Conservation (phyloP, 352 stramenopile genomes). For the Globisporangium camurandrum region DNA sequence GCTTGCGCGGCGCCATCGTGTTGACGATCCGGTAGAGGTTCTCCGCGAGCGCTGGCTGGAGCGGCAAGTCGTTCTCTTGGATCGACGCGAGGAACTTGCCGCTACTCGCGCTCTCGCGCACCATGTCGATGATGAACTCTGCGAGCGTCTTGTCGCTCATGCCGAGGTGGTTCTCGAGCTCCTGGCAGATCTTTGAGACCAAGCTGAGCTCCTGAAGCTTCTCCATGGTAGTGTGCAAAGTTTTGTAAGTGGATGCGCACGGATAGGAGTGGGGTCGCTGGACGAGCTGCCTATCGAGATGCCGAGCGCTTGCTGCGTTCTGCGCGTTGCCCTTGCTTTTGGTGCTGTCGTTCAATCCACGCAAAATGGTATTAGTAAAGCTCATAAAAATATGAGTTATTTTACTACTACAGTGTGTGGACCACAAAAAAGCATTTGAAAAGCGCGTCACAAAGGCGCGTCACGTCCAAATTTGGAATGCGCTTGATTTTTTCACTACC, state of each 20-base stretch:
- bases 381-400: too few species aligned
- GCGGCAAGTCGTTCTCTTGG: constrained; percentile 53
- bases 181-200: constrained; percentile 84
- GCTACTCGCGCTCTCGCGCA: constrained; percentile 66
- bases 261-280: too few species aligned
- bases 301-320: too few species aligned
- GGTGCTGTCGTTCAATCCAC: too few species aligned
- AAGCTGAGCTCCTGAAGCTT: constrained; percentile 86
- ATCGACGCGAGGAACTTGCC: constrained; percentile 47
- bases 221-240: constrained; percentile 37
- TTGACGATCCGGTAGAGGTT: constrained; percentile 80
- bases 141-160: constrained; percentile 96
- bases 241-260: background rate
- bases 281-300: too few species aligned
- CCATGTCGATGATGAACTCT: constrained; percentile 93
- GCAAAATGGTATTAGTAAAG: too few species aligned
- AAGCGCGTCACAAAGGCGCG: too few species aligned
- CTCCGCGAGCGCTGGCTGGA: constrained; percentile 53
- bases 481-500: too few species aligned
- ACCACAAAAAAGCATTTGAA: too few species aligned
- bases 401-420: too few species aligned
- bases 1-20: constrained; percentile 60
- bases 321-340: too few species aligned
- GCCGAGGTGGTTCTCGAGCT: constrained; percentile 89
- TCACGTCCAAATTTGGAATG: too few species aligned